Conservation (phyloP, 1,284 basidiomycete genomes). For the Microbotryum saponariae region DNA sequence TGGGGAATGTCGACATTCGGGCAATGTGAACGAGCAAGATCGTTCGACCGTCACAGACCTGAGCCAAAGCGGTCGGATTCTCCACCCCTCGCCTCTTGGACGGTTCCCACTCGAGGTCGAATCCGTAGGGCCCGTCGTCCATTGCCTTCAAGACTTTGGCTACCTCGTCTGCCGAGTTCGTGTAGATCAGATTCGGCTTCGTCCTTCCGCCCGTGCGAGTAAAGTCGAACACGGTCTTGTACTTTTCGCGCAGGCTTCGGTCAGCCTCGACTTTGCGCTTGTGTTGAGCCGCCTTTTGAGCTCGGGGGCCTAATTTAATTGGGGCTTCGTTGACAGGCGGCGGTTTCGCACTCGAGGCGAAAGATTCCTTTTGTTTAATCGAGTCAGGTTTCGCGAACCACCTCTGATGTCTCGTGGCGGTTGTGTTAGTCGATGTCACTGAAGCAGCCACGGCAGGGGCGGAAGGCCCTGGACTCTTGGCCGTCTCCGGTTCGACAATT, state of each 20-base stretch:
- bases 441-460: not conserved
- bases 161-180: not conserved
- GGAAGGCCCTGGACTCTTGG: too few species aligned
- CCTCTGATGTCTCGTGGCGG: not conserved
- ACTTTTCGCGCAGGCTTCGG: conserved; percentile 3
- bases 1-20: conserved; percentile 36
- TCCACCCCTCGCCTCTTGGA: conserved; percentile 19
- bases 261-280: not conserved
- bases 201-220: not conserved
- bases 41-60: conserved; percentile 40
- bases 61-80: conserved; percentile 41
- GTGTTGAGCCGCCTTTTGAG: not conserved
- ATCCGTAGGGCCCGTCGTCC: conserved; percentile 15
- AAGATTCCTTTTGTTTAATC: not conserved
- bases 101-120: conserved; percentile 28
- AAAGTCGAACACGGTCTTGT: conserved; percentile 11
- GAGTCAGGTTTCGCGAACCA: conserved; percentile 3
- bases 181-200: conserved; percentile 8
- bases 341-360: not conserved
- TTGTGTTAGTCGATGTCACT: not conserved
- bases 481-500: too few species aligned
- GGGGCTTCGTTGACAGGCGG: not conserved
- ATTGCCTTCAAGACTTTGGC: too few species aligned
- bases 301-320: not conserved
- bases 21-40: conserved; percentile 42